Percentiles rank a stretch among this genome's conserved stretches.
Evolutionary conservation across 108 stramenopile genomes (phyloP).

Genomic region (Stephanodiscus triporus): DNA sequence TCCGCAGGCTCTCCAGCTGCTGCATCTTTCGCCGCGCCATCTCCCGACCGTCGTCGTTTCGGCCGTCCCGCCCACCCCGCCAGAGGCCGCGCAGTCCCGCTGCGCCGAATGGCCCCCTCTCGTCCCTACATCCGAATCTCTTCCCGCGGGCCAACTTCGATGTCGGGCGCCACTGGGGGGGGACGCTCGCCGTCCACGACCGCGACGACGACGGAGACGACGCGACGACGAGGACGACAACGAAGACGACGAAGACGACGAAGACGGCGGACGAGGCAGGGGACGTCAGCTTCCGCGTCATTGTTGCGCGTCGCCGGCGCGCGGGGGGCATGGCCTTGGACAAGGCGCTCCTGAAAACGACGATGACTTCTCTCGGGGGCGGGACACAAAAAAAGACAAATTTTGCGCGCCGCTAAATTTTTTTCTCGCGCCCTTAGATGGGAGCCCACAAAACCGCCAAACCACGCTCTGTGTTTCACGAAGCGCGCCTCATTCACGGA

Average conservation of each 20-base stretch:
- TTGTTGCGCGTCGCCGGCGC: neutral
- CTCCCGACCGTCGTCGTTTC: neutral
- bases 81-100: neutral
- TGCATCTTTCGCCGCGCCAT: slow-evolving; percentile 6
- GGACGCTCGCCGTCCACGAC: neutral
- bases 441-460: too few relatives aligned
- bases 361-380: too few relatives aligned
- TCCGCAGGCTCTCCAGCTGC: slow-evolving; percentile 9
- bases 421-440: too few relatives aligned
- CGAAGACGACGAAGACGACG: neutral
- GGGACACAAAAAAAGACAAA: too few relatives aligned
- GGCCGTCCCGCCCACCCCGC: neutral
- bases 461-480: too few relatives aligned
- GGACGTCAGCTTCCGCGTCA: neutral
- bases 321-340: too few relatives aligned
- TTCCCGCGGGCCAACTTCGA: neutral
- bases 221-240: neutral
- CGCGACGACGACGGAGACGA: neutral
- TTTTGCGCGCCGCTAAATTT: too few relatives aligned
- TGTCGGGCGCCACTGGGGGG: neutral
- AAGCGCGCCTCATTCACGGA: too few relatives aligned
- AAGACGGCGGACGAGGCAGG: neutral
- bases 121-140: too few relatives aligned
- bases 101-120: too few relatives aligned
- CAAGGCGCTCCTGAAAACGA: too few relatives aligned